phyloP scores from a whole-genome alignment of 2,329 filamentous ascomycete genomes.

The Bipolaris cookei region DNA sequence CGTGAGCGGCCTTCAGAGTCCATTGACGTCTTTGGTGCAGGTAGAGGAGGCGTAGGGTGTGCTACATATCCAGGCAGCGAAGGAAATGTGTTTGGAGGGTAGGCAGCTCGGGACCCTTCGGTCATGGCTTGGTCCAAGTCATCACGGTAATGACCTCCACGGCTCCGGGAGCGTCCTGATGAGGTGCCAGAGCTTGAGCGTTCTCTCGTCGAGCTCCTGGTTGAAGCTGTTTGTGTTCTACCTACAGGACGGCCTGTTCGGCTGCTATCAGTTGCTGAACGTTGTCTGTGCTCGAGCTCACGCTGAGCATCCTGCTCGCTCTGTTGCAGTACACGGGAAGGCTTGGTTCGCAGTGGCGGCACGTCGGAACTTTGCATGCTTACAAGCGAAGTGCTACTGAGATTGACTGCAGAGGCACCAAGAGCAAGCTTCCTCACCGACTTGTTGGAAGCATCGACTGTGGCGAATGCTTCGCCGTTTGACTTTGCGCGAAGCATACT shows the following conservation, averaged over 20 bases:
- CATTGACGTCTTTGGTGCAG: conserved; percentile 34
- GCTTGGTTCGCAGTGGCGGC: conserved; percentile 36
- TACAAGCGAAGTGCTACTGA: conserved; percentile 45
- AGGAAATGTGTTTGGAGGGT: conserved; percentile 42
- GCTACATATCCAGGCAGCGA: conserved; percentile 45
- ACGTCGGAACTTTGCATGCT: conserved; percentile 32
- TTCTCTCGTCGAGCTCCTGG: conserved; percentile 53
- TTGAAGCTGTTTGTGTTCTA: conserved; percentile 50
- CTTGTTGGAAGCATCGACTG: conserved; percentile 59
- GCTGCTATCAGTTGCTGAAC: conserved; percentile 46
- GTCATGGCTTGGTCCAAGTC: conserved; percentile 59
- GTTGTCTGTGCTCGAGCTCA: conserved; percentile 41
- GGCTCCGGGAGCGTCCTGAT: conserved; percentile 62
- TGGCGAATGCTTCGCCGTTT: conserved; percentile 69
- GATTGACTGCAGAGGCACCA: conserved; percentile 50
- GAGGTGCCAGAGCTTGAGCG: conserved; percentile 63
- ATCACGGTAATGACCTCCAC: conserved; percentile 56
- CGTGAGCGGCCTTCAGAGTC: conserved; percentile 38
- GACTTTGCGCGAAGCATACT: conserved; percentile 70
- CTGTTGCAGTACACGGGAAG: conserved; percentile 41
- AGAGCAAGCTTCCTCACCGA: conserved; percentile 68
- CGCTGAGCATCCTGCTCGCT: conserved; percentile 46
- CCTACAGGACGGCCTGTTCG: conserved; percentile 36
- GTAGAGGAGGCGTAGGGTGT: conserved; percentile 38
- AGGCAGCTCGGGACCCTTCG: conserved; percentile 50